Evolutionary conservation across 2,329 filamentous ascomycete genomes (phyloP), one percentile per base, ranked within the genome.

Genomic region (Chaetomium sp.): DNA sequence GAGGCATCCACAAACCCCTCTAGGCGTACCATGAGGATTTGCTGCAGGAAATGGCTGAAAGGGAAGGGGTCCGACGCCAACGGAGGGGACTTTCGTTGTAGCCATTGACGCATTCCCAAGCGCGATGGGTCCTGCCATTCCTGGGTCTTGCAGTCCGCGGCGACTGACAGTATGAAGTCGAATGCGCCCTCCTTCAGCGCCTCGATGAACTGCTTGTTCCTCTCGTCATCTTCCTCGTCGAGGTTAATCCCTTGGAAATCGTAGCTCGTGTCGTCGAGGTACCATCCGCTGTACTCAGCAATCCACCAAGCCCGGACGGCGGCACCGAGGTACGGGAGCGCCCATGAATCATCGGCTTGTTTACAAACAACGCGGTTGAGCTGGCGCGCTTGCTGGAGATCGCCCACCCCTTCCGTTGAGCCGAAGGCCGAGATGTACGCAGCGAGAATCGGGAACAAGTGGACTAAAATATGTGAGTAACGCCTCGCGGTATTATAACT

Each of bases 1-100:
- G 97, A 96, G 5, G 91, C 90, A 74, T 98, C 94, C 8, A 94
- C 87, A 73, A 98, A 97, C 0, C 85, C 84, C 74, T 98, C 94
- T 10, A 98, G 78, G 73, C 93, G 91, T 65, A 89, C 85, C 86
- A 94, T 92, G 31, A 96, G 78, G 25, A 90, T 80, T 7, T 82
- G 74, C 68, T 91, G 89, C 74, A 98, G 92, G 69, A 88, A 88
- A 7, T 84, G 81, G 3, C 90, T 88, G 63, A 93, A 91, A 2
- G 85, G 80, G 9, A 90, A 81, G 0, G 87, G 82, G 49, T 96
- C 92, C 0, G 86, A 78, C 3, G 87, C 80, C 42, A 96, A 79
- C 3, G 87, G 79, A 13, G 89, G 86, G 1, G 91, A 90, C 72
- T 96, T 93, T 67, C 92, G 87, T 72, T 97, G 88, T 23, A 98